Percentiles rank a stretch among this genome's conserved stretches.
Conservation (phyloP, 202 grass and related monocot species). For the Saccharum hybrid region DNA sequence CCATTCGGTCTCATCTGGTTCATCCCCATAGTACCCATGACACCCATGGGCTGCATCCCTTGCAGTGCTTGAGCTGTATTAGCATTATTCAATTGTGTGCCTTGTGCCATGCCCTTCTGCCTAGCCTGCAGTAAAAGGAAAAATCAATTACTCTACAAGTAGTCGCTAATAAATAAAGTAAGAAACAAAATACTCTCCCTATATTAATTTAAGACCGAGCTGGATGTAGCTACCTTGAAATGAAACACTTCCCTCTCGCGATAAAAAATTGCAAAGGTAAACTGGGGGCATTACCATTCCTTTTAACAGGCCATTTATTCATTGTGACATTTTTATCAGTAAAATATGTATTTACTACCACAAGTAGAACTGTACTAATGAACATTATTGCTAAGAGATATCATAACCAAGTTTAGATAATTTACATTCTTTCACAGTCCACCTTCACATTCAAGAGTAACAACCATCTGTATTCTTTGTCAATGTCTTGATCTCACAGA, state of each 20-base stretch:
- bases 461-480: not conserved
- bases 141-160: conserved; percentile 1
- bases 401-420: conserved; percentile 7
- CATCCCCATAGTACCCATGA: conserved; percentile 75
- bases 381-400: not conserved
- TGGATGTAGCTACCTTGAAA: conserved; percentile 1
- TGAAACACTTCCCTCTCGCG: not conserved
- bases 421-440: conserved; percentile 30
- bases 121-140: conserved; percentile 68
- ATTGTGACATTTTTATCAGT: not conserved
- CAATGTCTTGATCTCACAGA: not conserved
- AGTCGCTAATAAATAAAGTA: no score
- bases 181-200: not conserved
- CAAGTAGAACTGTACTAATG: not conserved
- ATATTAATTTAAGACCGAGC: conserved; percentile 7
- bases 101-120: conserved; percentile 84
- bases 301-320: not conserved
- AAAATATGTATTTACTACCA: not conserved
- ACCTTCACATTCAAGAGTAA: conserved; percentile 33
- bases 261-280: conserved; percentile 19
- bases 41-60: conserved; percentile 94
- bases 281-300: not conserved
- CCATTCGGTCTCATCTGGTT: conserved; percentile 91
- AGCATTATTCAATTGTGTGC: conserved; percentile 66
- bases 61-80: conserved; percentile 75